phyloP scores from a whole-genome alignment of 768 basidiomycete species.

The Suillus luteus region DNA sequence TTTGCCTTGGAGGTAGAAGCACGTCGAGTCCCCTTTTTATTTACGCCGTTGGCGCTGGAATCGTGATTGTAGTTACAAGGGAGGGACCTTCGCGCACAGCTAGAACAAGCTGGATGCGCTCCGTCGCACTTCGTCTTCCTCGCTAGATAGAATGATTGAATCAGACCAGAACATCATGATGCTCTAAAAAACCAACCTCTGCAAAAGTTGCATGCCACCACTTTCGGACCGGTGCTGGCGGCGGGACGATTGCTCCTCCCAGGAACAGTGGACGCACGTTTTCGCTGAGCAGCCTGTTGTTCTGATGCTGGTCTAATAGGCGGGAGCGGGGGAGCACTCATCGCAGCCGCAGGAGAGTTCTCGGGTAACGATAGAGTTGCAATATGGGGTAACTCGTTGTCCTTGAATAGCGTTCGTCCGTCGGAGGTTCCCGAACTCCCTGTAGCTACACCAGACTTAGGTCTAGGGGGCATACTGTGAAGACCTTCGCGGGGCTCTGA shows the following conservation, averaged over 20 bases:
- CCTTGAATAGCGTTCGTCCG: slow-evolving; percentile 52
- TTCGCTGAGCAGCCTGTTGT: slow-evolving; percentile 66
- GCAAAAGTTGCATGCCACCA: slow-evolving; percentile 88
- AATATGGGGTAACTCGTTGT: slow-evolving; percentile 71
- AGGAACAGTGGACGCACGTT: slow-evolving; percentile 68
- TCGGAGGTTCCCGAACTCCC: slow-evolving; percentile 23
- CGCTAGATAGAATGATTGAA: slow-evolving; percentile 42
- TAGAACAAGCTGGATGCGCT: slow-evolving; percentile 80
- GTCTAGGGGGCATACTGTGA: slow-evolving; percentile 40
- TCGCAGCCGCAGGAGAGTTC: slow-evolving; percentile 52
- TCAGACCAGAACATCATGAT: slow-evolving; percentile 11
- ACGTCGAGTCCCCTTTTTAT: slow-evolving; percentile 47
- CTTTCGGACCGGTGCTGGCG: slow-evolving; percentile 77
- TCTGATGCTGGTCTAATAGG: slow-evolving; percentile 68
- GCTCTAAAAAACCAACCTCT: slow-evolving; percentile 55
- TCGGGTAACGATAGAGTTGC: slow-evolving; percentile 67
- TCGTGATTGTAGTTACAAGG: slow-evolving; percentile 84
- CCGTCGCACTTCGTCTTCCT: slow-evolving; percentile 91
- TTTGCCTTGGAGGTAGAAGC: slow-evolving; percentile 53
- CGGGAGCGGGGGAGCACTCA: slow-evolving; percentile 65
- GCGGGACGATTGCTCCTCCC: slow-evolving; percentile 59
- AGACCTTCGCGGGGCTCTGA: slow-evolving; percentile 50
- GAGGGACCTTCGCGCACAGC: slow-evolving; percentile 75
- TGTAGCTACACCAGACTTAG: slow-evolving; percentile 27
- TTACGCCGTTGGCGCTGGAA: slow-evolving; percentile 30